Conservation (phyloP, 2,329 filamentous ascomycete species). For the Chrysosporium keratinophilum region DNA sequence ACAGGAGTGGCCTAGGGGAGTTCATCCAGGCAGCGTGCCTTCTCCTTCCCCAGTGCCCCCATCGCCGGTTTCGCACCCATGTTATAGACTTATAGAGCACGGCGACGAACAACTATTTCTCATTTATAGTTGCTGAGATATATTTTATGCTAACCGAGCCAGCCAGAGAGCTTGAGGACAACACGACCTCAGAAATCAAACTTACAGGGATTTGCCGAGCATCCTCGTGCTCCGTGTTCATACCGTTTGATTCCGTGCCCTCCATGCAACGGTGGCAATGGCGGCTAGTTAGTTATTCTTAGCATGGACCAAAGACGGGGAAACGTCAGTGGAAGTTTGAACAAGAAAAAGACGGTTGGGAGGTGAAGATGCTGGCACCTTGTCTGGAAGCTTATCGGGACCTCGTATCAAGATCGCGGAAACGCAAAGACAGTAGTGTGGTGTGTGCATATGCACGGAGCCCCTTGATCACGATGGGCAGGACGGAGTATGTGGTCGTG, state of each 20-base stretch:
- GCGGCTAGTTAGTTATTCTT: conserved; percentile 4
- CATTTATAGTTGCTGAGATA: neutral
- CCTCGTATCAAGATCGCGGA: too few relatives aligned
- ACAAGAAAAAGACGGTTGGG: neutral
- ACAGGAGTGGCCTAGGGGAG: neutral
- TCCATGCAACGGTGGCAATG: conserved; percentile 7
- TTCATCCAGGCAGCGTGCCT: neutral
- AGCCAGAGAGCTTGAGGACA: neutral
- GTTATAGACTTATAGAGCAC: too few relatives aligned
- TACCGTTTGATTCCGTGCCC: neutral
- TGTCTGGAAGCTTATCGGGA: too few relatives aligned
- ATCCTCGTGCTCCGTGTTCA: neutral
- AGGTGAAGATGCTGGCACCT: neutral
- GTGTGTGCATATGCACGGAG: too few relatives aligned
- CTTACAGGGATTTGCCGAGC: neutral
- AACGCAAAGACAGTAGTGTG: too few relatives aligned
- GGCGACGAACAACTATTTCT: neutral
- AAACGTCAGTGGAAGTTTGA: neutral
- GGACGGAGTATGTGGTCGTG: neutral
- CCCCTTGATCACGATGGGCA: too few relatives aligned
- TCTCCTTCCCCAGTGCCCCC: too few relatives aligned
- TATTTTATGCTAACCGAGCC: neutral
- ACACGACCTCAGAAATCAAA: neutral
- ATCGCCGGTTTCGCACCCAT: too few relatives aligned
- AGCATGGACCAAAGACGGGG: neutral